These are phyloP conservation scores for Dipteronia sinensis DNA, from an alignment of 345 rosid genomes.

Conservation along the genomic window DNA sequence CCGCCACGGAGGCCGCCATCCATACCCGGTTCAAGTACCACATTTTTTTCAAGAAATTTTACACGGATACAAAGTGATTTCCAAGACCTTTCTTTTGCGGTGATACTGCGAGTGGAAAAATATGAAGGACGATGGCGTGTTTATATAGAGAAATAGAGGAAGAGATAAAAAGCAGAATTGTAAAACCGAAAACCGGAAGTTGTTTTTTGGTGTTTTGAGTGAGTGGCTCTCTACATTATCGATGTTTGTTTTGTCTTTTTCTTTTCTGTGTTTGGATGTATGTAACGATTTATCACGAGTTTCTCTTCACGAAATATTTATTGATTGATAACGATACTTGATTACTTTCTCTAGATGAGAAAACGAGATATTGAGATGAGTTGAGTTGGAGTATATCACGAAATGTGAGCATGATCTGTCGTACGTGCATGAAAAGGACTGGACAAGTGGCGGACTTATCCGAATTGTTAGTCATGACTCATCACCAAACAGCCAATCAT, in stretches of 20 bases:
- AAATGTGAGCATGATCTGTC: background rate
- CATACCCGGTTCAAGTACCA: slow-evolving; percentile 58
- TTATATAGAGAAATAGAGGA: slow-evolving; percentile 22
- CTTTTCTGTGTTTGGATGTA: background rate
- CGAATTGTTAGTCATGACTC: background rate
- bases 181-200: background rate
- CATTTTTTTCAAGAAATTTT: slow-evolving; percentile 30
- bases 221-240: background rate
- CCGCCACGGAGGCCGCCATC: slow-evolving; percentile 77
- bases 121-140: background rate
- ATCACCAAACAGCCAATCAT: background rate
- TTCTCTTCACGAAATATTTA: background rate
- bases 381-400: too few species aligned
- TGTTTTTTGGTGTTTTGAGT: slow-evolving; percentile 8
- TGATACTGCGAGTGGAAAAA: background rate
- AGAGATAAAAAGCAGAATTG: background rate
- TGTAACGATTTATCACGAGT: slow-evolving; percentile 7
- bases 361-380: background rate
- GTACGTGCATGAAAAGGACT: too few species aligned
- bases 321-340: too few species aligned
- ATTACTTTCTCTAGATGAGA: background rate
- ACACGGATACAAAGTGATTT: background rate
- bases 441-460: slow-evolving; percentile 31
- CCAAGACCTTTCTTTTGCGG: background rate
- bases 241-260: background rate